Evolutionary conservation across 768 basidiomycete species (phyloP).

Genomic region (Phlebiopsis gigantea): DNA sequence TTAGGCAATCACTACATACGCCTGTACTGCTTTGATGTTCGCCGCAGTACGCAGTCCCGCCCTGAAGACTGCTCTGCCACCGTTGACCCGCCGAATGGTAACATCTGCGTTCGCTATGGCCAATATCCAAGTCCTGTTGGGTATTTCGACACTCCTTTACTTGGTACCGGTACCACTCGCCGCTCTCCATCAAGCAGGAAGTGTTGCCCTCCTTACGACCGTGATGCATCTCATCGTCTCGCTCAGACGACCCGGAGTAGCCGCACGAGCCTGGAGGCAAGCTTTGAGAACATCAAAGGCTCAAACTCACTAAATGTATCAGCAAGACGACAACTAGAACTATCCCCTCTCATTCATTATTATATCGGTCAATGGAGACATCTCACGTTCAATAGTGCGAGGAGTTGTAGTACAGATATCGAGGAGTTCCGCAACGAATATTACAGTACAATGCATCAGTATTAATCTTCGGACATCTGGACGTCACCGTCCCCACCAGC

Average conservation of each 20-base stretch:
- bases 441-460: not conserved
- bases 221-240: conserved; percentile 73
- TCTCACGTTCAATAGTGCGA: not conserved
- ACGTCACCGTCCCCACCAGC: conserved; percentile 66
- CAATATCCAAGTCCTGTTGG: conserved; percentile 76
- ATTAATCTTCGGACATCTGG: conserved; percentile 65
- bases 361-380: not conserved
- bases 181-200: conserved; percentile 93
- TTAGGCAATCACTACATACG: conserved; percentile 84
- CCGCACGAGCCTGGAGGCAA: conserved; percentile 58
- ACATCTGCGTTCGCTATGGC: conserved; percentile 70
- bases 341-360: conserved; percentile 9
- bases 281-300: conserved; percentile 18
- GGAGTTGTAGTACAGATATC: not conserved
- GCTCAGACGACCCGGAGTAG: conserved; percentile 62
- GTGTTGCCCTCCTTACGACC: conserved; percentile 79
- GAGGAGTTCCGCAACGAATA: conserved; percentile 1
- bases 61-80: conserved; percentile 49
- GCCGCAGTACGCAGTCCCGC: conserved; percentile 49
- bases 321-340: not conserved
- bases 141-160: conserved; percentile 81
- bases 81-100: conserved; percentile 46
- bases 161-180: conserved; percentile 91
- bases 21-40: conserved; percentile 60
- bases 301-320: not conserved